Conservation (phyloP, 495 filamentous ascomycete species). For the Thermochaetoides thermophila region DNA sequence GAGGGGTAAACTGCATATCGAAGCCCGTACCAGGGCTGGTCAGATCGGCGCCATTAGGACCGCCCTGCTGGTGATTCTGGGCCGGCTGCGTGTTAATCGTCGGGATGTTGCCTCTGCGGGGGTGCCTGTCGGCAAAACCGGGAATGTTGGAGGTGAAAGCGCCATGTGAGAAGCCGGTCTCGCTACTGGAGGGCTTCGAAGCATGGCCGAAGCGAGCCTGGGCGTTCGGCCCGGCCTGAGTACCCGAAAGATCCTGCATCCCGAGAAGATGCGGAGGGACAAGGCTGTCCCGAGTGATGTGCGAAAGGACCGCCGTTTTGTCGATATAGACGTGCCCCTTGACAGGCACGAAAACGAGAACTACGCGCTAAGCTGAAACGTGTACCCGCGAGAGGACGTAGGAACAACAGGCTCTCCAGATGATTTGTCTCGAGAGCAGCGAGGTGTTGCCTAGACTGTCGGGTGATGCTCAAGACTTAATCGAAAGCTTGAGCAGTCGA, state of each 20-base stretch:
- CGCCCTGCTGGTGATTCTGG: conserved; percentile 27
- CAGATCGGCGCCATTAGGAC: conserved; percentile 50
- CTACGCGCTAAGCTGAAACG: no score
- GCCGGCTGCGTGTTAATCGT: conserved; percentile 72
- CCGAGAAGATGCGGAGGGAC: conserved; percentile 66
- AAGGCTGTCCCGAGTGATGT: conserved; percentile 54
- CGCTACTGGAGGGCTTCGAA: conserved; percentile 61
- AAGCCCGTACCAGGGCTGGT: conserved; percentile 74
- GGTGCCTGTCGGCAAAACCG: conserved; percentile 70
- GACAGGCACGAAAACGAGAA: conserved; percentile 30
- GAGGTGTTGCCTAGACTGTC: no score
- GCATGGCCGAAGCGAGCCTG: conserved; percentile 46
- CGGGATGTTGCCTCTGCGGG: conserved; percentile 71
- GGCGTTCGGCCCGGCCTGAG: conserved; percentile 40
- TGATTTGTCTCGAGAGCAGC: neutral
- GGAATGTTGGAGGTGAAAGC: conserved; percentile 71
- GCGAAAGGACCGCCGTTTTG: conserved; percentile 59
- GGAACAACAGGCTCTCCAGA: neutral
- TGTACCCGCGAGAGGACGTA: neutral
- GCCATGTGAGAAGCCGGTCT: conserved; percentile 82
- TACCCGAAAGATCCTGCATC: conserved; percentile 71
- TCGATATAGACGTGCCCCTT: conserved; percentile 39
- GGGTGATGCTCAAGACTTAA: no score
- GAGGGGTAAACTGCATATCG: conserved; percentile 96
- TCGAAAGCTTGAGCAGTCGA: no score